Evolutionary conservation across 805 yeast species (phyloP).

Genomic region (Cyberlindnera mycetangii): DNA sequence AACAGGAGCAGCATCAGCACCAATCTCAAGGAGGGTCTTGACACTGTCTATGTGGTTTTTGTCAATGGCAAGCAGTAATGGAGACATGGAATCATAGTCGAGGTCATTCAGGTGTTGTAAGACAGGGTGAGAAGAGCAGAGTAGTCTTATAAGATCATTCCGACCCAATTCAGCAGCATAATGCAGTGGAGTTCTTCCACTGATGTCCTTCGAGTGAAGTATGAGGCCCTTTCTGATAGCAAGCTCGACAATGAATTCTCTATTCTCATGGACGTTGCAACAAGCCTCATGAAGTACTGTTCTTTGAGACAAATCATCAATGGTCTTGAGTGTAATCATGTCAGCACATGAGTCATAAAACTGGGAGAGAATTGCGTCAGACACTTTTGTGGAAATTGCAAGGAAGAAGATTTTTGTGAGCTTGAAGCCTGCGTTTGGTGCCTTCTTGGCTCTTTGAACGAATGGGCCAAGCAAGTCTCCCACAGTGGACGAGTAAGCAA

Average conservation of each 20-base stretch:
- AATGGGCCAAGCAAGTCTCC: conserved; percentile 42
- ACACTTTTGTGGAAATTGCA: conserved; percentile 60
- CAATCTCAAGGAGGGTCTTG: conserved; percentile 45
- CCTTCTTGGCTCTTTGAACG: conserved; percentile 38
- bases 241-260: conserved; percentile 25
- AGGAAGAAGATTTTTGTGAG: conserved; percentile 72
- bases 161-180: conserved; percentile 70
- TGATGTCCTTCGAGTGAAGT: conserved; percentile 49
- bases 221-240: conserved; percentile 25
- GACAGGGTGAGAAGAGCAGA: conserved; percentile 31
- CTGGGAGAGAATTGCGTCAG: conserved; percentile 48
- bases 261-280: conserved; percentile 21
- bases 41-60: conserved; percentile 58
- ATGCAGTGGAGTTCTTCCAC: conserved; percentile 82
- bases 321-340: conserved; percentile 57
- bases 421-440: conserved; percentile 40
- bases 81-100: conserved; percentile 78
- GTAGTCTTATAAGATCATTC: conserved; percentile 38
- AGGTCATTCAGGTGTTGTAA: conserved; percentile 36
- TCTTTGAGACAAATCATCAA: conserved; percentile 72
- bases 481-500: conserved; percentile 38
- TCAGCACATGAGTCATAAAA: conserved; percentile 38
- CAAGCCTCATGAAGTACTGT: conserved; percentile 72
- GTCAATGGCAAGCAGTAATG: conserved; percentile 75
- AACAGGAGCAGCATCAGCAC: conserved; percentile 44